These are phyloP conservation scores for Lachnellula hyalina DNA, from an alignment of 2,329 filamentous ascomycete species.

Conservation along the genomic window DNA sequence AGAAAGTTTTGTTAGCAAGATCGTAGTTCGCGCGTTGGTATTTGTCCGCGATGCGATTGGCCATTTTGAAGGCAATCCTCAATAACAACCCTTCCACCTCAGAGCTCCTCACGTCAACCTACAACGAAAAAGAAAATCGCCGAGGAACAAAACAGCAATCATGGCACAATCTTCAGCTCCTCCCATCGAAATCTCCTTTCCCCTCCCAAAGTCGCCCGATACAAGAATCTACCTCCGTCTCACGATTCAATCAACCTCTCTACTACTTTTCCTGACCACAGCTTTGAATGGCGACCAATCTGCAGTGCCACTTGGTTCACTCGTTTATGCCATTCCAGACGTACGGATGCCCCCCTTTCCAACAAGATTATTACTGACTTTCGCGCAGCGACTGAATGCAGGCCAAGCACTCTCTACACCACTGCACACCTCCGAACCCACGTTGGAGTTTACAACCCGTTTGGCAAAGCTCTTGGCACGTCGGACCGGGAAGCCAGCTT, in stretches of 20 bases:
- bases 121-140: neutral
- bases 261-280: constrained; percentile 58
- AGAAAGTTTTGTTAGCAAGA: too few relatives aligned
- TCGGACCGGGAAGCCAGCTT: constrained; percentile 68
- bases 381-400: constrained; percentile 32
- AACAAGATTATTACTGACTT: constrained; percentile 13
- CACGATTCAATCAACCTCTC: constrained; percentile 50
- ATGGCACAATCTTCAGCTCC: constrained; percentile 3
- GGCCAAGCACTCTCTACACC: constrained; percentile 69
- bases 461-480: constrained; percentile 79
- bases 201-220: constrained; percentile 54
- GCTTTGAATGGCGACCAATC: constrained; percentile 48
- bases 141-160: neutral
- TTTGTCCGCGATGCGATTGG: neutral
- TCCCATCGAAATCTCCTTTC: constrained; percentile 48
- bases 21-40: too few relatives aligned
- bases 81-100: neutral
- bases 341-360: constrained; percentile 44
- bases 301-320: constrained; percentile 67
- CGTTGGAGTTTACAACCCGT: constrained; percentile 80
- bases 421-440: constrained; percentile 69
- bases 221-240: constrained; percentile 57
- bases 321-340: constrained; percentile 90
- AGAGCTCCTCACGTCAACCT: neutral
- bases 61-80: neutral